Conservation (phyloP, 2,329 filamentous ascomycete genomes). For the Graphium sp. region DNA sequence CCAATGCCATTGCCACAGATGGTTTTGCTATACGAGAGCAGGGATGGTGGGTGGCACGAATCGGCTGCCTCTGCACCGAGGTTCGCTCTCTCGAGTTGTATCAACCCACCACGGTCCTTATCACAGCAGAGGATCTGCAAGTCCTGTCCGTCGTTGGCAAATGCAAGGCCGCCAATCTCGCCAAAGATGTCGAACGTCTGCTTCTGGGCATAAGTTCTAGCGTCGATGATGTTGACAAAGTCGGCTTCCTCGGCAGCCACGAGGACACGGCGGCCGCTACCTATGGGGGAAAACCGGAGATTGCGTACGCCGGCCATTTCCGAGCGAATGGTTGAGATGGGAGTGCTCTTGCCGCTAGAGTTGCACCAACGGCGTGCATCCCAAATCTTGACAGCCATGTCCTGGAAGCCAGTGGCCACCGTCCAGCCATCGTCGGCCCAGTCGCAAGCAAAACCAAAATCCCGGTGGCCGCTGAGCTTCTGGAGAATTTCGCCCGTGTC, state of each 20-base stretch:
- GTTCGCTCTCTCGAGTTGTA: conserved; percentile 39
- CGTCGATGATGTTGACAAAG: conserved; percentile 54
- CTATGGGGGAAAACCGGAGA: conserved; percentile 55
- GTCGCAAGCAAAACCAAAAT: conserved; percentile 61
- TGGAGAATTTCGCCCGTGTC: conserved; percentile 44
- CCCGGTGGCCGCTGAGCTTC: conserved; percentile 44
- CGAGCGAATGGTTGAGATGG: conserved; percentile 38
- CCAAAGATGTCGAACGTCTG: conserved; percentile 63
- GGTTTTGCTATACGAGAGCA: no score
- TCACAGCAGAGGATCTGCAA: conserved; percentile 56
- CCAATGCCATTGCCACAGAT: neutral
- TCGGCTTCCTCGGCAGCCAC: conserved; percentile 65
- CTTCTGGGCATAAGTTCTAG: conserved; percentile 42
- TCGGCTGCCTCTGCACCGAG: conserved; percentile 15
- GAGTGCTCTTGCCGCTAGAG: conserved; percentile 26
- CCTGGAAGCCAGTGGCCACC: conserved; percentile 63
- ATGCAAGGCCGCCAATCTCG: conserved; percentile 51
- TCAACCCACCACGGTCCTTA: conserved; percentile 44
- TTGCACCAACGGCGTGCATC: conserved; percentile 54
- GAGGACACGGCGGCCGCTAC: conserved; percentile 48
- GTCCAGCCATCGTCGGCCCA: conserved; percentile 67
- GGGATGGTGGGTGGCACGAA: conserved; percentile 8
- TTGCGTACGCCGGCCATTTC: conserved; percentile 54
- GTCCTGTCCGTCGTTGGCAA: conserved; percentile 49
- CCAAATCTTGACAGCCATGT: conserved; percentile 58